These are phyloP conservation scores for Calonectria leucothoes DNA, from an alignment of 2,329 filamentous ascomycete species.

Conservation along the genomic window DNA sequence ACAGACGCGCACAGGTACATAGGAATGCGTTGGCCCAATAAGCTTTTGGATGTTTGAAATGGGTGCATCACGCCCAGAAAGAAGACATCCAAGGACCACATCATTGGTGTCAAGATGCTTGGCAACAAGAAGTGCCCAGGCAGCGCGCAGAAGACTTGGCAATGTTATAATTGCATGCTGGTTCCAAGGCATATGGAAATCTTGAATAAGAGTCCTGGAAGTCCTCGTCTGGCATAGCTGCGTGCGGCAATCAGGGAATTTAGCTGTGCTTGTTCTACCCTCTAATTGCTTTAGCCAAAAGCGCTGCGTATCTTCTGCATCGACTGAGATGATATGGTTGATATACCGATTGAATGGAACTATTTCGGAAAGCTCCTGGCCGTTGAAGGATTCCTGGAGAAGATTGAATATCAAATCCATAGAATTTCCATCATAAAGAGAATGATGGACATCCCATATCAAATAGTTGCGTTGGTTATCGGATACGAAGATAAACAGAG, in stretches of 20 bases:
- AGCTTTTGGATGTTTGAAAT: slow-evolving; percentile 1
- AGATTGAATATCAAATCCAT: neutral
- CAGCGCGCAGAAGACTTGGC: neutral
- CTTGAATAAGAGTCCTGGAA: neutral
- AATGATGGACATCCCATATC: neutral
- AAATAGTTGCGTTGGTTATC: neutral
- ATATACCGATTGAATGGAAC: neutral
- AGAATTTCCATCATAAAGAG: neutral
- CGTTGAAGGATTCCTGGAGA: neutral
- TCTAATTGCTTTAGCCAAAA: neutral
- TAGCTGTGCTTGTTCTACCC: neutral
- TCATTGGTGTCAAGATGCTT: neutral
- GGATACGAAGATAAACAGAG: neutral
- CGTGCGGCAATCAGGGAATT: neutral
- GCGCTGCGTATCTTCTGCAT: neutral
- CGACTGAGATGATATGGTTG: neutral
- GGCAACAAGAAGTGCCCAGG: neutral
- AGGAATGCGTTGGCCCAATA: neutral
- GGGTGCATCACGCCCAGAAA: slow-evolving; percentile 5
- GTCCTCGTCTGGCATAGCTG: neutral
- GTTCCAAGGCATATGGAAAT: neutral
- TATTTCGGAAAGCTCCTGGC: neutral
- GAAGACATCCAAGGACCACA: neutral
- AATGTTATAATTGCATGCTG: neutral
- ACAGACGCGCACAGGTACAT: slow-evolving; percentile 1